phyloP scores from a whole-genome alignment of 1,284 basidiomycete genomes.

The Ustilago shanxiensis region DNA sequence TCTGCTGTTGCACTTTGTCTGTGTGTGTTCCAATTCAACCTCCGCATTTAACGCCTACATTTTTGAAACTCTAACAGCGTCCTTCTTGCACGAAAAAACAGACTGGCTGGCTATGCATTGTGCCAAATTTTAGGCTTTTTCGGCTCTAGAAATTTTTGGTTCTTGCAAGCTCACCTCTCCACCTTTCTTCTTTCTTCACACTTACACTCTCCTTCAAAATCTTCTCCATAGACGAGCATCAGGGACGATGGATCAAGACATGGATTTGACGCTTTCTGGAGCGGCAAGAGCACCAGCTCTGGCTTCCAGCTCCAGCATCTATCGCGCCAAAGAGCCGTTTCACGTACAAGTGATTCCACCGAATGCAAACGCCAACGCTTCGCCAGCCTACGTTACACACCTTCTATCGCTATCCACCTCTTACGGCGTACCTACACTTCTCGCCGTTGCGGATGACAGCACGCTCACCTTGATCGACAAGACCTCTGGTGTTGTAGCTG shows the following conservation, averaged over 20 bases:
- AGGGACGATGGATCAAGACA: conserved; percentile 31
- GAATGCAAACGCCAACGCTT: conserved; percentile 28
- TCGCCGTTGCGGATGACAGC: conserved; percentile 50
- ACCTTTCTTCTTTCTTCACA: background rate
- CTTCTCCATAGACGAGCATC: background rate
- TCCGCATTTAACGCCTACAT: conserved; percentile 12
- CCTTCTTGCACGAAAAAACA: background rate
- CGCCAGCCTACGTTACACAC: conserved; percentile 56
- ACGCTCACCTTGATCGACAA: conserved; percentile 57
- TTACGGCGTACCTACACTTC: conserved; percentile 37
- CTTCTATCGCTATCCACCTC: conserved; percentile 48
- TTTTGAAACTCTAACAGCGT: background rate
- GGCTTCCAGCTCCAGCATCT: conserved; percentile 25
- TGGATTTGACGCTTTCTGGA: conserved; percentile 44
- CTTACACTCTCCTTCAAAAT: too few relatives aligned
- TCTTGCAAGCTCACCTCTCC: conserved; percentile 1
- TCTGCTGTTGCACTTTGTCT: too few relatives aligned
- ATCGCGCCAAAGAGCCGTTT: conserved; percentile 43
- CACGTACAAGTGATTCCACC: conserved; percentile 50
- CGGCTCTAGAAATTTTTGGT: background rate
- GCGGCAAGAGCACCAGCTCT: conserved; percentile 41
- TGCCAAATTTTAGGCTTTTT: conserved; percentile 10
- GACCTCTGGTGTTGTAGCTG: conserved; percentile 30
- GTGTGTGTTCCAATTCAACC: conserved; percentile 12
- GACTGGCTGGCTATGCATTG: background rate